Conservation (phyloP, 768 basidiomycete species). For the Termitomyces sp. region DNA sequence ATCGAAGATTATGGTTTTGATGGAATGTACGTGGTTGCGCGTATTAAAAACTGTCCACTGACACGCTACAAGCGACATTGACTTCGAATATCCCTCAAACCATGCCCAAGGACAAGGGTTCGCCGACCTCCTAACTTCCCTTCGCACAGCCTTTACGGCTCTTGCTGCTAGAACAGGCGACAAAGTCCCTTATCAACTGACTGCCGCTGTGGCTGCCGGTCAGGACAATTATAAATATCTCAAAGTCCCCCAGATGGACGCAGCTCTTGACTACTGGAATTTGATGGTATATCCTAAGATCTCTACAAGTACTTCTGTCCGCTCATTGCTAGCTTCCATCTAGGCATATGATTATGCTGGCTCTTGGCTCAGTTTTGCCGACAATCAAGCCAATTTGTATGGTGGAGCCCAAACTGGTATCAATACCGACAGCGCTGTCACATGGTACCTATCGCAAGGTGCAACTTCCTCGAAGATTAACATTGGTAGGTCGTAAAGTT, state of each 20-base stretch:
- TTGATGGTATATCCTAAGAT: slow-evolving; percentile 50
- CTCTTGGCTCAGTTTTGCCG: slow-evolving; percentile 62
- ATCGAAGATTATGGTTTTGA: slow-evolving; percentile 78
- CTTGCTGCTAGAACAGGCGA: slow-evolving; percentile 60
- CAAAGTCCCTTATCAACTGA: slow-evolving; percentile 51
- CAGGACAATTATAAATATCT: slow-evolving; percentile 52
- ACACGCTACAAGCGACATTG: slow-evolving; percentile 48
- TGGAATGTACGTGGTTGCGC: slow-evolving; percentile 47
- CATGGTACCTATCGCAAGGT: slow-evolving; percentile 54
- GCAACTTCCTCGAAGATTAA: slow-evolving; percentile 62
- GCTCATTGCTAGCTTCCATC: background rate
- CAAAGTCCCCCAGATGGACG: slow-evolving; percentile 58
- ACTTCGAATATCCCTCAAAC: slow-evolving; percentile 73
- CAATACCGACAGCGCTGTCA: slow-evolving; percentile 63
- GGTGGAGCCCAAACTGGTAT: slow-evolving; percentile 57
- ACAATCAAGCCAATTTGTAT: slow-evolving; percentile 62
- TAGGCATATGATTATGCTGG: slow-evolving; percentile 77
- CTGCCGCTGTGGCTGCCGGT: slow-evolving; percentile 64
- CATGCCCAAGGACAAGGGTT: slow-evolving; percentile 60
- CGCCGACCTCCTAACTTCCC: slow-evolving; percentile 54
- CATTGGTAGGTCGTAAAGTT: slow-evolving; percentile 38
- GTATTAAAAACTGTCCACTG: background rate
- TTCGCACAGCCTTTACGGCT: slow-evolving; percentile 58
- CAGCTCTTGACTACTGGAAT: slow-evolving; percentile 74
- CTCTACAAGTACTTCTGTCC: background rate